Conservation (phyloP, 2,329 filamentous ascomycete genomes). For the Colletotrichum cuscutae region DNA sequence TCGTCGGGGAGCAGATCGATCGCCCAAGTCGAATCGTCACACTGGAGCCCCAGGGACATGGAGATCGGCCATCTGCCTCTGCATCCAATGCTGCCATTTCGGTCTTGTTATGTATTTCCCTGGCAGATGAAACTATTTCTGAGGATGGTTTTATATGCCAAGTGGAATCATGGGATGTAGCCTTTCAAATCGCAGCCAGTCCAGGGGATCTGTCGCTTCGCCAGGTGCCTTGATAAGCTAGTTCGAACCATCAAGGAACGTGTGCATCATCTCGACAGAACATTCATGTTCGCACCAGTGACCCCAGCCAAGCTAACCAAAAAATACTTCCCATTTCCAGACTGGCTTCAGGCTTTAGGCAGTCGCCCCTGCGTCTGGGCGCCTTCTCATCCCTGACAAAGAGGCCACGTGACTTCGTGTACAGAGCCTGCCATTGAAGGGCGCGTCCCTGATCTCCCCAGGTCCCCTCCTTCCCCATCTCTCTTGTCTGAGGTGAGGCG, state of each 20-base stretch:
- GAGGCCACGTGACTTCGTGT: conserved; percentile 34
- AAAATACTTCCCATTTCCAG: neutral
- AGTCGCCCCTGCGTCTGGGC: conserved; percentile 1
- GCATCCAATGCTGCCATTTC: neutral
- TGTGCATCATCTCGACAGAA: neutral
- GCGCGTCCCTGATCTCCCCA: neutral
- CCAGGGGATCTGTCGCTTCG: neutral
- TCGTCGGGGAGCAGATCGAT: conserved; percentile 29
- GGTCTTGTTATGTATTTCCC: neutral
- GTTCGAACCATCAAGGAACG: neutral
- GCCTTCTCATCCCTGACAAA: conserved; percentile 4
- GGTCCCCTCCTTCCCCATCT: neutral
- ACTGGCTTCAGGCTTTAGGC: conserved; percentile 1
- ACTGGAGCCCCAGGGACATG: conserved; percentile 12
- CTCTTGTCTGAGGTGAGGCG: neutral
- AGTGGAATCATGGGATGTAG: too few relatives aligned
- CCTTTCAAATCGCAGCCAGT: neutral
- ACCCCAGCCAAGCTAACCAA: neutral
- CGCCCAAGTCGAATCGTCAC: conserved; percentile 15
- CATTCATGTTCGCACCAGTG: neutral
- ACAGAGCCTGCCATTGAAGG: conserved; percentile 13
- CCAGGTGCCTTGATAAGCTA: neutral
- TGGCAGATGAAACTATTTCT: neutral
- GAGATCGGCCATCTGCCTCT: neutral
- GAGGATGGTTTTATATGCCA: neutral